Evolutionary conservation across 345 rosid species (phyloP).

Genomic region (Ailanthus altissimus): DNA sequence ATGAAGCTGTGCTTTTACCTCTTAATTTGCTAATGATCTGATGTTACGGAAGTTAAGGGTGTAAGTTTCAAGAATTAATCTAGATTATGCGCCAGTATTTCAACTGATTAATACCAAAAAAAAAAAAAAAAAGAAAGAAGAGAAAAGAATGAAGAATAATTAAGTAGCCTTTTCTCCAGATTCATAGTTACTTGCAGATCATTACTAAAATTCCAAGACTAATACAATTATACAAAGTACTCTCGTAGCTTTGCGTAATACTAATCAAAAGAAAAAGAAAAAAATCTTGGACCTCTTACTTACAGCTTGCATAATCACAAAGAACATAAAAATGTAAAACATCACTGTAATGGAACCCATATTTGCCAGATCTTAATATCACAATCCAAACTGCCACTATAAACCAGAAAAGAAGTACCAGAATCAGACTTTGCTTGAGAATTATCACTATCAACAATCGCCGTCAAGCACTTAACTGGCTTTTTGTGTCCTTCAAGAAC

Average conservation of each 20-base stretch:
- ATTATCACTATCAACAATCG: constrained; percentile 19
- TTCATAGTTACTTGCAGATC: too few relatives aligned
- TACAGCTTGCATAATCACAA: neutral
- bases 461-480: constrained; percentile 70
- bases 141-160: too few relatives aligned
- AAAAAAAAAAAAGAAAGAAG: too few relatives aligned
- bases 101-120: neutral
- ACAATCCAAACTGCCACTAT: constrained; percentile 70
- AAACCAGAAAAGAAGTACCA: constrained; percentile 42
- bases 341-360: constrained; percentile 22
- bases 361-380: constrained; percentile 56
- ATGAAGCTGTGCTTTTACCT: too few relatives aligned
- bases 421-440: constrained; percentile 24
- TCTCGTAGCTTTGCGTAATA: neutral
- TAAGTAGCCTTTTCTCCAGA: too few relatives aligned
- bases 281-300: neutral
- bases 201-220: too few relatives aligned
- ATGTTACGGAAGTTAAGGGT: neutral
- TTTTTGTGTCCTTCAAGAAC: constrained; percentile 60
- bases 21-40: neutral
- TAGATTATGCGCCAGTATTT: neutral
- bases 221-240: constrained; percentile 1
- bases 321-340: neutral
- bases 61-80: neutral
- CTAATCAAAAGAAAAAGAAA: neutral